Evolutionary conservation across 1,284 basidiomycete genomes (phyloP), one percentile per base, ranked within the genome.

Genomic region (Ustilago lituana): DNA sequence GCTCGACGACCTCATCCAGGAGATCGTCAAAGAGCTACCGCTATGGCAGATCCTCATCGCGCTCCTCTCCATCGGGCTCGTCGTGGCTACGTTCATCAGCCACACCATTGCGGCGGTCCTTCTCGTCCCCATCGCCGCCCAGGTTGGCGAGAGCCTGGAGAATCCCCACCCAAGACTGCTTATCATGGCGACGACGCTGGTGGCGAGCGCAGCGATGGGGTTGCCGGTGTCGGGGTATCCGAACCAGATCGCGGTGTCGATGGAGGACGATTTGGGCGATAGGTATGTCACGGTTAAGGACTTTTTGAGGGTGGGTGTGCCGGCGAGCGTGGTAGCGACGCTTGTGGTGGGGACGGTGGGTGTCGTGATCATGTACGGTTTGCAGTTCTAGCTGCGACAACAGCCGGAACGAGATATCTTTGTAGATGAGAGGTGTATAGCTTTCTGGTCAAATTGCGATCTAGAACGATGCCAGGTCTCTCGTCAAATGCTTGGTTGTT

Each of bases 181-280:
- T 12, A 80, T 81, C 60, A 81, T 82, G 82, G 82, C 84, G 43
- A 98, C 94, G 9, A 93, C 89, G 2, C 85, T 98, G 64, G 91
- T 96, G 55, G 97, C 94, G 77, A 94, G 92, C 26, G 87, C 93
- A 3, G 96, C 95, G 1, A 98, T 98, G 95, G 96, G 94, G 6
- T 90, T 99, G 86, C 94, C 94, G 4, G 94, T 98, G 31, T 94
- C 91, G 60, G 95, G 95, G 6, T 98, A 98, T 85, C 95, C 94
- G 0, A 97, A 97, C 58, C 78, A 75, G 47, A 82, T 81, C 29
- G 82, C 80, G 1, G 79, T 94, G 20, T 92, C 92, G 5, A 91
- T 97, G 83, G 95, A 97, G 80, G 92, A 98, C 82, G 93, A 96
- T 81, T 87, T 98, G 51, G 95, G 95, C 2, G 89, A 93, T 74